Percentiles rank a stretch among this genome's conserved stretches.
Evolutionary conservation across 768 basidiomycete genomes (phyloP).

Genomic region (Boletus sp.): DNA sequence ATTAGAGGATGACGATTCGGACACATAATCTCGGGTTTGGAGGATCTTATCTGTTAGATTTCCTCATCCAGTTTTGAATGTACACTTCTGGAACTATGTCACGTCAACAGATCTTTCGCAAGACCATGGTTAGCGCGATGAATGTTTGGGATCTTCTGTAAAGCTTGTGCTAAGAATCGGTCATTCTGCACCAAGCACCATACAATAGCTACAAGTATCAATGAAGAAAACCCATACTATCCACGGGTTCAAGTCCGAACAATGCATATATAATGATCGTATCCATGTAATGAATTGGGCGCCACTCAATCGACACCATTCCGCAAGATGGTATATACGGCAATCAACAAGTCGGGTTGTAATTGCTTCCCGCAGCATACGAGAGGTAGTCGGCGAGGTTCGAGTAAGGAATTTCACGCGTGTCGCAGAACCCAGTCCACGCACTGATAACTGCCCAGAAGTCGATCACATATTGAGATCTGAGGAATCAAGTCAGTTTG

Average conservation of each 20-base stretch:
- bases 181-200: too few species aligned
- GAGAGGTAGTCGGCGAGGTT: constrained; percentile 25
- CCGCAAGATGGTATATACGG: neutral
- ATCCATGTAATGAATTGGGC: neutral
- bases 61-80: too few species aligned
- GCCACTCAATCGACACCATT: neutral
- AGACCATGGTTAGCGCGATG: too few species aligned
- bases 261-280: neutral
- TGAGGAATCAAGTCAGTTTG: constrained; percentile 1
- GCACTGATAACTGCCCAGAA: constrained; percentile 24
- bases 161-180: too few species aligned
- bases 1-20: neutral
- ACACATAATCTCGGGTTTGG: neutral
- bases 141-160: too few species aligned
- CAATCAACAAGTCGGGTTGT: constrained; percentile 17
- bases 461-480: constrained; percentile 18
- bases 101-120: neutral
- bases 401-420: constrained; percentile 19
- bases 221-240: neutral
- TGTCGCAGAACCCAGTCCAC: constrained; percentile 25
- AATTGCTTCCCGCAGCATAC: constrained; percentile 18
- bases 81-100: neutral
- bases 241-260: neutral
- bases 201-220: too few species aligned
- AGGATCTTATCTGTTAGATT: neutral